Evolutionary conservation across 495 filamentous ascomycete species (phyloP).

Genomic region (Aspergillus avenaceus): DNA sequence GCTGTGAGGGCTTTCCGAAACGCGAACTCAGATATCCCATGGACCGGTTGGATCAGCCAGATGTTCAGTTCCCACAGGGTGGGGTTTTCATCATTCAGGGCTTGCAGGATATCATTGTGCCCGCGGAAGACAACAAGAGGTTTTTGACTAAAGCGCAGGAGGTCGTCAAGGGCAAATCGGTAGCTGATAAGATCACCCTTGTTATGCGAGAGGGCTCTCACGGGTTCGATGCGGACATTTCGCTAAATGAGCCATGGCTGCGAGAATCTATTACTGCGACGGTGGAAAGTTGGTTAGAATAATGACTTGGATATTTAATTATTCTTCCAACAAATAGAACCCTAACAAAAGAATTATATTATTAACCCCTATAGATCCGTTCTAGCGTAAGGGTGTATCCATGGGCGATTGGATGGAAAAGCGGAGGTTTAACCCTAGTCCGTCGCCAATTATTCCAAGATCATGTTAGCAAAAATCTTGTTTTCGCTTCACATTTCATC

Average conservation of each 20-base stretch:
- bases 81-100: slow-evolving; percentile 26
- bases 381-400: no score
- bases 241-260: slow-evolving; percentile 19
- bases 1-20: slow-evolving; percentile 4
- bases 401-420: no score
- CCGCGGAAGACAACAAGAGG: slow-evolving; percentile 15
- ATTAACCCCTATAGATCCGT: no score
- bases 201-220: slow-evolving; percentile 22
- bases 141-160: slow-evolving; percentile 21
- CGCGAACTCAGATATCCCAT: slow-evolving; percentile 15
- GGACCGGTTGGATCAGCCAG: slow-evolving; percentile 13
- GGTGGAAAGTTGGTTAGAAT: slow-evolving; percentile 22
- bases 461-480: neutral
- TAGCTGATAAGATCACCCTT: slow-evolving; percentile 16
- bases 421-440: no score
- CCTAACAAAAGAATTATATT: neutral
- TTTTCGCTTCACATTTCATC: neutral
- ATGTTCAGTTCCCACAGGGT: slow-evolving; percentile 16
- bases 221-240: slow-evolving; percentile 23
- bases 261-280: slow-evolving; percentile 12
- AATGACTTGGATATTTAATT: neutral
- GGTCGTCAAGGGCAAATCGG: slow-evolving; percentile 11
- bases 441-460: no score
- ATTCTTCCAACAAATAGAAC: no score
- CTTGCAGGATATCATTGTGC: slow-evolving; percentile 19